Conservation (phyloP, 345 rosid genomes). For the Eucalyptus pauciflora region DNA sequence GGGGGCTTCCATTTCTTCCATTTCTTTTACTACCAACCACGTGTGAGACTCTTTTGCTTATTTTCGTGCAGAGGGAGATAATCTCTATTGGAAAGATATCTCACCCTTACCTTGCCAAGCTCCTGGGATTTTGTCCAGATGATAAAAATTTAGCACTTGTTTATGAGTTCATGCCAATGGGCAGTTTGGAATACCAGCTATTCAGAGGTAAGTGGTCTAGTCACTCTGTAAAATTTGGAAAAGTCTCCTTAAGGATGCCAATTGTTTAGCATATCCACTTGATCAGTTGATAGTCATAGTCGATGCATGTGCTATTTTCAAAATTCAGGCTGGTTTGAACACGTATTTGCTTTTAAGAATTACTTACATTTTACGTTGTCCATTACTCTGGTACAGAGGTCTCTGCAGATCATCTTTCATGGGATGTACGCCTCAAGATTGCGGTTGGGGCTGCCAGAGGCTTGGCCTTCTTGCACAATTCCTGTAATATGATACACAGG, state of each 20-base stretch:
- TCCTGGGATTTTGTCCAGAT: accelerated
- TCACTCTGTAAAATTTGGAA: accelerated
- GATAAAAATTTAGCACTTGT: neutral
- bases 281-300: neutral
- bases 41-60: too few relatives aligned
- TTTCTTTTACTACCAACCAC: neutral
- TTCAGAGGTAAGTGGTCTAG: neutral
- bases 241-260: neutral
- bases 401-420: too few relatives aligned
- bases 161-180: neutral
- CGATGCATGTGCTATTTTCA: neutral
- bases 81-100: accelerated
- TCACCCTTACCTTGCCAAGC: neutral
- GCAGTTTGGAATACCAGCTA: accelerated
- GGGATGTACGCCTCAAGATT: too few relatives aligned
- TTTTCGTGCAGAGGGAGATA: too few relatives aligned
- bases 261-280: neutral
- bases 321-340: neutral
- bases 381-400: too few relatives aligned
- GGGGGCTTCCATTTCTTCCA: neutral
- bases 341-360: accelerated
- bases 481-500: neutral
- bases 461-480: neutral
- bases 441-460: too few relatives aligned
- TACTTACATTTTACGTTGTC: too few relatives aligned